Conservation (phyloP, 805 yeast species). For the Vanderwaltozyma tropicalis region DNA sequence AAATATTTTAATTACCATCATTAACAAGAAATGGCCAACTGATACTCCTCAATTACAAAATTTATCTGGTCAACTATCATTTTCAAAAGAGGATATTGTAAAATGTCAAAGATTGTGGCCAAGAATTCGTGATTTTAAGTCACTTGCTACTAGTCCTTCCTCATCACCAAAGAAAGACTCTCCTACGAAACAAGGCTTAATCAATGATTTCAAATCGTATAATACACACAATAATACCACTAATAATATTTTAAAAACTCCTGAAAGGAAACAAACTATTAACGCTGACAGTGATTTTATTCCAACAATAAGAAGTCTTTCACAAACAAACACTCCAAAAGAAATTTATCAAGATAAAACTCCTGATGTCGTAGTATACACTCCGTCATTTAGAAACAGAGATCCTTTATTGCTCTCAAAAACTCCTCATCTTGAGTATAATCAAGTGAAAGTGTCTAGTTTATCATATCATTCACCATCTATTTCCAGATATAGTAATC, state of each 20-base stretch:
- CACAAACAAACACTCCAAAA: too few relatives aligned
- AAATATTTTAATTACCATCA: constrained; percentile 74
- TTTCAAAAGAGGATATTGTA: constrained; percentile 58
- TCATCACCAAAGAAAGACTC: constrained; percentile 9
- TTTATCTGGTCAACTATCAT: constrained; percentile 47
- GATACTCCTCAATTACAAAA: constrained; percentile 51
- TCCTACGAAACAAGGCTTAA: constrained; percentile 9
- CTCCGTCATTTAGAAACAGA: background rate
- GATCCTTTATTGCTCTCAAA: background rate
- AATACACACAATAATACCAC: background rate
- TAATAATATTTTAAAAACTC: background rate
- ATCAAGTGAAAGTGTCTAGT: constrained; percentile 18
- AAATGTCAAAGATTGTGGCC: constrained; percentile 55
- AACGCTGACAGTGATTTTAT: background rate
- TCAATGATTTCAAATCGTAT: constrained; percentile 15
- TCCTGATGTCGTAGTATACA: background rate
- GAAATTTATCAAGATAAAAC: background rate
- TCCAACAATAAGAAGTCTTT: background rate
- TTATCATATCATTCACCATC: constrained; percentile 28
- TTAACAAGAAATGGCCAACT: constrained; percentile 43
- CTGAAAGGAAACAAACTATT: background rate
- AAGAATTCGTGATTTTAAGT: constrained; percentile 67
- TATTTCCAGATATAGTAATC: constrained; percentile 19
- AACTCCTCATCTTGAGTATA: constrained; percentile 17
- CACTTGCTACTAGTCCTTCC: constrained; percentile 33